Percentiles rank a stretch among this genome's conserved stretches.
Conservation (phyloP, 2,329 filamentous ascomycete genomes). For the Xylaria hypoxylon region DNA sequence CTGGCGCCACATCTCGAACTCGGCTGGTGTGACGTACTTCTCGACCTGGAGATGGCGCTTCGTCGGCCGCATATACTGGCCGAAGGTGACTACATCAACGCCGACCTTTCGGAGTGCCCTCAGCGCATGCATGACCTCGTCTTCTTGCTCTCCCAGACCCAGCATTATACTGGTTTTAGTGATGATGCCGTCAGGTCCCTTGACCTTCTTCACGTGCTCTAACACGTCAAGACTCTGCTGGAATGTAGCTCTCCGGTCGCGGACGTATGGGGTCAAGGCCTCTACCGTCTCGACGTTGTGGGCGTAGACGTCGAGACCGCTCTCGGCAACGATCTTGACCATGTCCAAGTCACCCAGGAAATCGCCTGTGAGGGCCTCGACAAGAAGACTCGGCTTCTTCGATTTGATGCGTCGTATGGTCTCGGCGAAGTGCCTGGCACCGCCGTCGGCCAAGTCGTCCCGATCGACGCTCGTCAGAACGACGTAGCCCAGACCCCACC, state of each 20-base stretch:
- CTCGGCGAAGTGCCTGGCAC: slow-evolving; percentile 89
- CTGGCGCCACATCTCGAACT: slow-evolving; percentile 91
- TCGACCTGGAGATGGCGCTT: slow-evolving; percentile 98
- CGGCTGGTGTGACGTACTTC: slow-evolving; percentile 90
- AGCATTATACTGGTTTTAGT: slow-evolving; percentile 99
- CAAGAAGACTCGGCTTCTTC: slow-evolving; percentile 79
- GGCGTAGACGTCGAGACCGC: slow-evolving; percentile 94
- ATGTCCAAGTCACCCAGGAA: slow-evolving; percentile 87
- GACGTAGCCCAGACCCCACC: slow-evolving; percentile 96
- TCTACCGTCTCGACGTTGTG: slow-evolving; percentile 98
- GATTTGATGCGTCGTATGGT: slow-evolving; percentile 94
- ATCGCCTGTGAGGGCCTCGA: slow-evolving; percentile 89
- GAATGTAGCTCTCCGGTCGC: slow-evolving; percentile 91
- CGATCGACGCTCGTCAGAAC: slow-evolving; percentile 94
- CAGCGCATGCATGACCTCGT: slow-evolving; percentile 83
- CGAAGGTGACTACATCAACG: slow-evolving; percentile 97
- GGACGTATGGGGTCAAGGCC: slow-evolving; percentile 86
- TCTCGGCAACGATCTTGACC: slow-evolving; percentile 85
- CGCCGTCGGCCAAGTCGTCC: slow-evolving; percentile 90
- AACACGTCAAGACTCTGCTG: slow-evolving; percentile 85
- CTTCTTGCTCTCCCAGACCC: slow-evolving; percentile 90
- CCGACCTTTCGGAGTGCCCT: slow-evolving; percentile 80
- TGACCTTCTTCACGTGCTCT: slow-evolving; percentile 80
- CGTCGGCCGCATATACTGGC: slow-evolving; percentile 99
- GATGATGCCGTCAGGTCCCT: slow-evolving; percentile 71